Evolutionary conservation across 441 rosid genomes (phyloP), one percentile per base, ranked within the genome.

Genomic region (Erodium texanum): DNA sequence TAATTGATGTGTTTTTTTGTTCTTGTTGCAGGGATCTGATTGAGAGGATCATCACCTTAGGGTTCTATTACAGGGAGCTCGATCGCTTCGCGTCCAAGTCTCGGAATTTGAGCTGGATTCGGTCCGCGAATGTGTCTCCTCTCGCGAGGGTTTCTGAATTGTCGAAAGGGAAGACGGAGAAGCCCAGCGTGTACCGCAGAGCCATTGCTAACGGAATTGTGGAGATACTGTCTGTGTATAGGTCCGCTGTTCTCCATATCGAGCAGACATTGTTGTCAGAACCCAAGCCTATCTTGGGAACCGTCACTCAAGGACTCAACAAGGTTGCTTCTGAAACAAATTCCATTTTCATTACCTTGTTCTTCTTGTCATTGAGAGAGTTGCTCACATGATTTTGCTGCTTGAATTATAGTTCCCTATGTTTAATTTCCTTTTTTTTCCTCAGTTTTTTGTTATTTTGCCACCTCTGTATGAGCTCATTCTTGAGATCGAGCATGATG

Each of bases 121-220:
- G 89, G 82, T 83, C 97, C 3, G 75, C 75, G 11, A 71, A 52
- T 45, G 79, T 72, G 71, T 80, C 87, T 69, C 87, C 95, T 24
- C 67, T 85, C 67, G 82, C 79, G 62, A 82, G 84, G 10, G 79
- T 77, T 16, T 79, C 83, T 56, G 89, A 86, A 72, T 73, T 84
- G 77, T 70, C 82, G 0, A 81, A 72, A 54, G 73, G 70, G 54
- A 80, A 73, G 24, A 66, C 71, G 20, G 73, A 15, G 64, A 86
- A 76, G 71, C 86, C 86, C 0, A 89, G 97, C 20, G 85, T 89
- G 56, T 89, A 93, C 71, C 81, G 97, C 24, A 84, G 97, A 74
- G 99, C 97, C 24, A 82, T 89, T 78, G 93, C 96, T 74, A 88
- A 93, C 80, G 99, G 99, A 66, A 82, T 93, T 70, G 93, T 87